A percentile compares a stretch with the other conserved stretches of the same genome.
These are phyloP conservation scores for Naegleria fowleri DNA, from an alignment of 208 protist genomes.

Conservation along the genomic window DNA sequence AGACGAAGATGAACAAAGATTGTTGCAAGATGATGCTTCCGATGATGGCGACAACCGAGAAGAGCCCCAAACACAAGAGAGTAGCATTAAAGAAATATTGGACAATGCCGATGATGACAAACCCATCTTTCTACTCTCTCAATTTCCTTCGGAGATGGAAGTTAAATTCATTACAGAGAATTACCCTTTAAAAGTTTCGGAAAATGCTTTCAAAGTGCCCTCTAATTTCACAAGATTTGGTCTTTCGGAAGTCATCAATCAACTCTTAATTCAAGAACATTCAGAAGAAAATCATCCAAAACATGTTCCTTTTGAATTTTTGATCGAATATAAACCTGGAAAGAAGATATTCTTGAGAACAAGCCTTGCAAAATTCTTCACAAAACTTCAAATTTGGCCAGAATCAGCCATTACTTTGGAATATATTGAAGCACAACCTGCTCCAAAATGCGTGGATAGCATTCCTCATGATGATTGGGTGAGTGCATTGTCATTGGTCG, in stretches of 20 bases:
- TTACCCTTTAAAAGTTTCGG: background rate
- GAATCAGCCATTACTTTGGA: slow-evolving; percentile 11
- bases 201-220: background rate
- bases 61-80: background rate
- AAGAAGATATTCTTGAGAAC: slow-evolving; percentile 12
- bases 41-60: background rate
- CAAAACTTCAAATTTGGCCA: slow-evolving; percentile 10
- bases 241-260: slow-evolving; percentile 13
- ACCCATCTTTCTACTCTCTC: background rate
- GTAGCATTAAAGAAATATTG: background rate
- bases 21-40: background rate
- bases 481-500: background rate
- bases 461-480: slow-evolving; percentile 27
- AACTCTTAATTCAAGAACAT: background rate
- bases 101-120: background rate
- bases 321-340: background rate
- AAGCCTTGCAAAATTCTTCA: background rate
- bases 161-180: background rate
- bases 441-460: slow-evolving; percentile 15
- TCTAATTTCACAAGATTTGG: slow-evolving; percentile 2
- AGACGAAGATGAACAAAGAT: too few species aligned
- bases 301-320: slow-evolving; percentile 19
- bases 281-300: background rate
- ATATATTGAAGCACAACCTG: slow-evolving; percentile 9
- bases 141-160: background rate